These are phyloP conservation scores for Botrytis byssoidea DNA, from an alignment of 2,329 filamentous ascomycete species.

Conservation along the genomic window DNA sequence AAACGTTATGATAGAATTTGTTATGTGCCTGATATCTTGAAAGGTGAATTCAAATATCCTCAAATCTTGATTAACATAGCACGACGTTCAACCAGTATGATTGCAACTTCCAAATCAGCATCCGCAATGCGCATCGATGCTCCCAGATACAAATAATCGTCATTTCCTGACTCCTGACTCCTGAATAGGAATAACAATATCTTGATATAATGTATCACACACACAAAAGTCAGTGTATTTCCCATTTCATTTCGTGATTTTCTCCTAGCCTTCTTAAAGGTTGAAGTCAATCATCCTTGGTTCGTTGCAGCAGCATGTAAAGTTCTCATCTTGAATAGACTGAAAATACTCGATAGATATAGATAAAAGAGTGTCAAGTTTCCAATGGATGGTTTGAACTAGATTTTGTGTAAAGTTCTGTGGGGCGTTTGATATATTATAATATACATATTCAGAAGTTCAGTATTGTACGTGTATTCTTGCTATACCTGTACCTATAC, in stretches of 20 bases:
- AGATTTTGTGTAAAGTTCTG: neutral
- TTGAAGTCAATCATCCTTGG: too few species aligned
- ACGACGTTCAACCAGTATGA: too few species aligned
- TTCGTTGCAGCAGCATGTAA: neutral
- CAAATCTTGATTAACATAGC: neutral
- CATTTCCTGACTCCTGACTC: neutral
- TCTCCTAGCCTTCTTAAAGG: too few species aligned
- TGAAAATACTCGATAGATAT: neutral
- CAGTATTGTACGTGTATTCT: neutral
- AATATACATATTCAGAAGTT: neutral
- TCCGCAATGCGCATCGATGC: neutral
- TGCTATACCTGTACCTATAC: too few species aligned
- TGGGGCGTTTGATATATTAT: neutral
- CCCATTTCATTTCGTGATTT: too few species aligned
- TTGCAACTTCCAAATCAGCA: too few species aligned
- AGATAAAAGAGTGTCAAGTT: neutral
- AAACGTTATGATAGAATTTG: rapidly evolving
- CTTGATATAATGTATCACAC: too few species aligned
- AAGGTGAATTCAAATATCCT: neutral
- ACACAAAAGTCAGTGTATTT: too few species aligned
- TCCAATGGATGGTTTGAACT: neutral
- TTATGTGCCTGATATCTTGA: neutral
- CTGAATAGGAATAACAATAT: neutral
- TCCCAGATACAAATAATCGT: neutral
- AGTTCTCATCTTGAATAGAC: too few species aligned